Conservation (phyloP, 2,329 filamentous ascomycete genomes). For the Claviceps fusiformis region DNA sequence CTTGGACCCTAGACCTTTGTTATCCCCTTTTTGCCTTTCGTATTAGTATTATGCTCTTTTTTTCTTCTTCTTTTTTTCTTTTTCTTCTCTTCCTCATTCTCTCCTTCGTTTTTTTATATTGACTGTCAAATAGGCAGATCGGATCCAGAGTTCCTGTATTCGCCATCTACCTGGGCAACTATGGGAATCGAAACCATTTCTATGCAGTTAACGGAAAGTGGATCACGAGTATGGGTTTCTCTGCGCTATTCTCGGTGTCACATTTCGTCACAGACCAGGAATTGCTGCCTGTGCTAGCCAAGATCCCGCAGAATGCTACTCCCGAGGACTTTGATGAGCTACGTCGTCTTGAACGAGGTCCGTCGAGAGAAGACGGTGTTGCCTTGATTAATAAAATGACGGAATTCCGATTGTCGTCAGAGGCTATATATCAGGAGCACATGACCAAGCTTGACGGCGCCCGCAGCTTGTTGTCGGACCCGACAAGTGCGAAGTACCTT, state of each 20-base stretch:
- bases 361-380: conserved; percentile 29
- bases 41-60: not conserved
- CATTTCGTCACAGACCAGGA: conserved; percentile 29
- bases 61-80: not conserved
- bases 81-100: not conserved
- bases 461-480: conserved; percentile 24
- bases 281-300: conserved; percentile 23
- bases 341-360: conserved; percentile 24
- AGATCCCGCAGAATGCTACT: conserved; percentile 15
- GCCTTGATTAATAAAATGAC: conserved; percentile 33
- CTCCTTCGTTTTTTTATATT: not conserved
- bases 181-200: conserved; percentile 38
- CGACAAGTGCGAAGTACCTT: conserved; percentile 27
- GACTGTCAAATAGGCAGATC: conserved; percentile 13
- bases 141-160: conserved; percentile 33
- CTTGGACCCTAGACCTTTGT: not conserved
- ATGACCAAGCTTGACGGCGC: conserved; percentile 34
- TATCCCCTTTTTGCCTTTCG: not conserved
- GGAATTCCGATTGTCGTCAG: conserved; percentile 28
- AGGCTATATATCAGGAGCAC: conserved; percentile 32
- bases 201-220: conserved; percentile 40
- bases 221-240: conserved; percentile 26
- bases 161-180: conserved; percentile 38
- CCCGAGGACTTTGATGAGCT: conserved; percentile 19
- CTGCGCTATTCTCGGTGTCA: conserved; percentile 35